phyloP scores from a whole-genome alignment of 202 grass and related monocot species.

The Sporobolus alterniflorus region DNA sequence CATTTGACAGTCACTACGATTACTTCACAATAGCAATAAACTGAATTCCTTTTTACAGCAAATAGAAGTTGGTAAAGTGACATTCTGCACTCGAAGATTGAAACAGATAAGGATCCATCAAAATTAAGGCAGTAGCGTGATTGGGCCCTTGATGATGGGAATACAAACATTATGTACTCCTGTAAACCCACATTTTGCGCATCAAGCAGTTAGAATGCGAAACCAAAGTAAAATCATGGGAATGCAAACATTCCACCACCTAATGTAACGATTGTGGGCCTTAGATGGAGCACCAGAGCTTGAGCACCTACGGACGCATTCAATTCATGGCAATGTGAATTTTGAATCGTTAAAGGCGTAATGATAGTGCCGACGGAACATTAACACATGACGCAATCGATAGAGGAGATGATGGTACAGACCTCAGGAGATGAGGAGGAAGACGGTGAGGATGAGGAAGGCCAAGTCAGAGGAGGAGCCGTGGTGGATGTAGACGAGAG shows the following conservation, averaged over 20 bases:
- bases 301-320: neutral
- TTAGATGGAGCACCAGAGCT: neutral
- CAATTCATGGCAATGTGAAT: neutral
- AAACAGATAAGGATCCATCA: neutral
- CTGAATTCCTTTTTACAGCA: neutral
- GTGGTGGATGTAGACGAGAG: constrained; percentile 67
- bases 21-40: neutral
- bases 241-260: neutral
- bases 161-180: neutral
- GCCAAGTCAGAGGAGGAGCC: neutral
- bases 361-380: neutral
- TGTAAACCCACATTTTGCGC: neutral
- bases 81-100: neutral
- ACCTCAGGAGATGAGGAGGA: constrained; percentile 66
- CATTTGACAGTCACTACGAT: neutral
- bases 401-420: neutral
- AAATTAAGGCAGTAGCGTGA: neutral
- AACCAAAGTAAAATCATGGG: neutral
- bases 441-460: neutral
- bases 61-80: neutral
- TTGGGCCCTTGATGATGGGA: too few species aligned
- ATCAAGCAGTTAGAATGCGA: neutral
- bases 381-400: neutral
- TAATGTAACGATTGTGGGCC: neutral
- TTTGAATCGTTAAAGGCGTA: neutral